These are phyloP conservation scores for Umbelopsis isabellina DNA, from an alignment of 192 early-diverging fungal species.

Conservation along the genomic window DNA sequence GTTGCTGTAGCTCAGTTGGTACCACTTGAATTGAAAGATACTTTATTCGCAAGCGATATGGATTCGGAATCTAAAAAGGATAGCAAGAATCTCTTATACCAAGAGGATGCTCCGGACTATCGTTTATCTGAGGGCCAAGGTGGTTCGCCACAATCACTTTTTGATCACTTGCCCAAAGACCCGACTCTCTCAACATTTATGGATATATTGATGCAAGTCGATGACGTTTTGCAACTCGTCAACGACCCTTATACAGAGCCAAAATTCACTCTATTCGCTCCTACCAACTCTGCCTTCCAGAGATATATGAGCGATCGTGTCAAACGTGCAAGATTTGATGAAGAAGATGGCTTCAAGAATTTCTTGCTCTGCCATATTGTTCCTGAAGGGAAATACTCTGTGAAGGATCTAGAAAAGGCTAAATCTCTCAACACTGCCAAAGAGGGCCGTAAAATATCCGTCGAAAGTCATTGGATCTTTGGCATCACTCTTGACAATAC, in stretches of 20 bases:
- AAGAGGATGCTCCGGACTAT: constrained; percentile 34
- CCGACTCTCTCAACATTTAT: constrained; percentile 38
- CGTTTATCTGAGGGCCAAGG: background rate
- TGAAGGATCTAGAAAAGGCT: constrained; percentile 17
- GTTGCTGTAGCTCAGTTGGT: constrained; percentile 19
- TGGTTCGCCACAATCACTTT: constrained; percentile 32
- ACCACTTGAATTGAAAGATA: constrained; percentile 15
- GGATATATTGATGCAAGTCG: constrained; percentile 35
- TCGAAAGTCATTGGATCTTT: constrained; percentile 20
- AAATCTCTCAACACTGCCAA: constrained; percentile 23
- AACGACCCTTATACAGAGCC: constrained; percentile 24
- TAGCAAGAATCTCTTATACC: constrained; percentile 21
- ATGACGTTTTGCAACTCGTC: constrained; percentile 28
- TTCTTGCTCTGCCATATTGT: constrained; percentile 39
- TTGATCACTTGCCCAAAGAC: constrained; percentile 39
- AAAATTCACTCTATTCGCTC: constrained; percentile 38
- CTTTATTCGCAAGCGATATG: background rate
- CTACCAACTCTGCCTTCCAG: constrained; percentile 38
- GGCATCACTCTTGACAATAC: constrained; percentile 20
- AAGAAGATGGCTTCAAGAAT: constrained; percentile 15
- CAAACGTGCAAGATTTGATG: background rate
- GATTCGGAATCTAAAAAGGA: background rate
- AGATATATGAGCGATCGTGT: constrained; percentile 5
- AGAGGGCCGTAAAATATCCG: background rate
- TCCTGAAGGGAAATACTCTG: constrained; percentile 22